Evolutionary conservation across 2,329 filamentous ascomycete species (phyloP).

Genomic region (Arthroderma uncinatum): DNA sequence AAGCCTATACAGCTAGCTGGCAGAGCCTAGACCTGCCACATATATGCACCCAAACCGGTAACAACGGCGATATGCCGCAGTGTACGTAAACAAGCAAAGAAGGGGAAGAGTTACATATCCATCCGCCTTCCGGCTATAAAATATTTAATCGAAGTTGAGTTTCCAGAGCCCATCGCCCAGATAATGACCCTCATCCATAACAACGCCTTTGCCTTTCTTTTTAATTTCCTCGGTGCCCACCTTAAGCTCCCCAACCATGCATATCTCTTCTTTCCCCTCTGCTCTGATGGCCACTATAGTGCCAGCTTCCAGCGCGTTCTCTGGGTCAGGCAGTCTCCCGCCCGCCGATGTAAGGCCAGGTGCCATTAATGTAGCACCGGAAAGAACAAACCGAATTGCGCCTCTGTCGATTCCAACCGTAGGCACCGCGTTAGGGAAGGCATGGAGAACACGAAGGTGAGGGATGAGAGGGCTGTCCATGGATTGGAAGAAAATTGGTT

Average conservation of each 20-base stretch:
- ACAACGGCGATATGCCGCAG: background rate
- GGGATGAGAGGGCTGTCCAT: slow-evolving; percentile 67
- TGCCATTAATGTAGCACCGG: slow-evolving; percentile 89
- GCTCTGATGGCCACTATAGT: slow-evolving; percentile 80
- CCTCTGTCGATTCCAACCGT: slow-evolving; percentile 85
- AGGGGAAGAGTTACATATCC: background rate
- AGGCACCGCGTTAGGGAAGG: slow-evolving; percentile 74
- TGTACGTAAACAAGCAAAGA: background rate
- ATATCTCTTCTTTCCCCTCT: slow-evolving; percentile 87
- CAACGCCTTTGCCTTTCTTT: slow-evolving; percentile 85
- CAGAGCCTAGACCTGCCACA: background rate
- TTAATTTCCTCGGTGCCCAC: slow-evolving; percentile 85
- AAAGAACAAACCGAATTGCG: slow-evolving; percentile 91
- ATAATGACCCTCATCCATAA: slow-evolving; percentile 88
- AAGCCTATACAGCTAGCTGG: background rate
- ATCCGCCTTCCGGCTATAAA: background rate
- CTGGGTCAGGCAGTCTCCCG: slow-evolving; percentile 58
- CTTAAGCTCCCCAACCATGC: slow-evolving; percentile 73
- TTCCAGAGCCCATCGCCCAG: slow-evolving; percentile 90
- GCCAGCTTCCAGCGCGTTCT: slow-evolving; percentile 60
- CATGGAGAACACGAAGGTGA: slow-evolving; percentile 79
- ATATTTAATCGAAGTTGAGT: slow-evolving; percentile 43
- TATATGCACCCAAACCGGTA: background rate
- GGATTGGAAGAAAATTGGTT: slow-evolving; percentile 86
- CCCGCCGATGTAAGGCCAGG: slow-evolving; percentile 79